Evolutionary conservation across 1,284 basidiomycete genomes (phyloP).

Genomic region (Fomitopsis betulina): DNA sequence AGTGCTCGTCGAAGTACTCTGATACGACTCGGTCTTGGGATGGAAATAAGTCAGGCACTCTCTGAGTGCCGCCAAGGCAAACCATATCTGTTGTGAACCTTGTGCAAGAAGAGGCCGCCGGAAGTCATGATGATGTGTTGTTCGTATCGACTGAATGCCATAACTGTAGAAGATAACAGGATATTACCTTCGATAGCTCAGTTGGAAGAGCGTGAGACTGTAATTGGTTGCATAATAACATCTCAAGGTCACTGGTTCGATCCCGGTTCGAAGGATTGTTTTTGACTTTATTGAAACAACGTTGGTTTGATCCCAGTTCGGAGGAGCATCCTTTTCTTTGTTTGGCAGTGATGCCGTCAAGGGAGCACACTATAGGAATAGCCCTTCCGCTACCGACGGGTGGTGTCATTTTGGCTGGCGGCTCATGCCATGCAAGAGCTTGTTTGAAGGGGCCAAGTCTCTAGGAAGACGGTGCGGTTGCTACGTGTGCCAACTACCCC

Average conservation of each 20-base stretch:
- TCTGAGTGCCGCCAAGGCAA: too few species aligned
- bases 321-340: too few species aligned
- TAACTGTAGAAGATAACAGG: too few species aligned
- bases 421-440: not conserved
- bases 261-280: slow-evolving; percentile 18
- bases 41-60: too few species aligned
- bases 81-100: too few species aligned
- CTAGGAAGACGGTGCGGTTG: not conserved
- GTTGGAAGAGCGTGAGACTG: slow-evolving; percentile 25
- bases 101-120: too few species aligned
- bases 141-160: too few species aligned
- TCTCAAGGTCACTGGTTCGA: slow-evolving; percentile 16
- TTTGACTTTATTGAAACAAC: too few species aligned
- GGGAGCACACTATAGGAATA: not conserved
- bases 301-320: too few species aligned
- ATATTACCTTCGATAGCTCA: slow-evolving; percentile 22
- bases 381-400: not conserved
- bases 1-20: too few species aligned
- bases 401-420: not conserved
- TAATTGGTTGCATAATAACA: slow-evolving; percentile 12
- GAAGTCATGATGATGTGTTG: too few species aligned
- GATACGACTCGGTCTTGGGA: too few species aligned
- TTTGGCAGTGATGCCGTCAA: not conserved
- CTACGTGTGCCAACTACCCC: not conserved
- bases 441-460: not conserved